phyloP scores from a whole-genome alignment of 2,329 filamentous ascomycete species.

The Ciborinia camelliae region DNA sequence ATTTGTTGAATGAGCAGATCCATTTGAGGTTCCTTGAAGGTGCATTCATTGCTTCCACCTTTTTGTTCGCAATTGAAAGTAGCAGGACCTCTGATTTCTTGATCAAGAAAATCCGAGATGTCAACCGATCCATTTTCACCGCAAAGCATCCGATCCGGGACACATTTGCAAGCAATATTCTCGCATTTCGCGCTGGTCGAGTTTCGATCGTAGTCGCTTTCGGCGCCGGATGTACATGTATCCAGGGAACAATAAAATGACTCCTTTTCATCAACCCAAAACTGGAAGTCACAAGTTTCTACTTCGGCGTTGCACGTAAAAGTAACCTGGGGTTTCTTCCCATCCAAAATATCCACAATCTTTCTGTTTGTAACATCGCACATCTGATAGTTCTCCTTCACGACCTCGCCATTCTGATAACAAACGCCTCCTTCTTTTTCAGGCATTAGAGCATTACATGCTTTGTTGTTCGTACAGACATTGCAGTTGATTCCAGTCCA shows the following conservation, averaged over 20 bases:
- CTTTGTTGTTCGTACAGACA: slow-evolving; percentile 79
- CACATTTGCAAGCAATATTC: slow-evolving; percentile 80
- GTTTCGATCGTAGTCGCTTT: slow-evolving; percentile 69
- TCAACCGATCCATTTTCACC: slow-evolving; percentile 89
- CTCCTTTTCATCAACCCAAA: slow-evolving; percentile 92
- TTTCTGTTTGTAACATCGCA: slow-evolving; percentile 96
- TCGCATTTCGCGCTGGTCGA: slow-evolving; percentile 82
- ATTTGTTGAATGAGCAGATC: slow-evolving; percentile 82
- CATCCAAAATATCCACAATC: slow-evolving; percentile 81
- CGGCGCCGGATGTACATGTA: slow-evolving; percentile 70
- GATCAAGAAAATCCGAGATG: slow-evolving; percentile 79
- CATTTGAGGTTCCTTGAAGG: slow-evolving; percentile 89
- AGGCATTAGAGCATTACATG: slow-evolving; percentile 85
- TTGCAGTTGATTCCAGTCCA: slow-evolving; percentile 99
- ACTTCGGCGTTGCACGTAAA: slow-evolving; percentile 81
- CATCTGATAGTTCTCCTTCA: slow-evolving; percentile 95
- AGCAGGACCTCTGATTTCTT: slow-evolving; percentile 83
- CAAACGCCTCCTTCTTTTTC: slow-evolving; percentile 79
- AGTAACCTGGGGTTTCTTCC: slow-evolving; percentile 85
- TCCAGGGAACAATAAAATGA: slow-evolving; percentile 94
- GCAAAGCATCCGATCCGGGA: slow-evolving; percentile 89
- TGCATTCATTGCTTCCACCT: slow-evolving; percentile 63
- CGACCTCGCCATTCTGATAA: slow-evolving; percentile 84
- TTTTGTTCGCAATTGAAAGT: slow-evolving; percentile 71
- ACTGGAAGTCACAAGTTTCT: slow-evolving; percentile 89